A percentile compares a stretch with the other conserved stretches of the same genome.
Conservation (phyloP, 208 protist species). For the Crithidia bombi region DNA sequence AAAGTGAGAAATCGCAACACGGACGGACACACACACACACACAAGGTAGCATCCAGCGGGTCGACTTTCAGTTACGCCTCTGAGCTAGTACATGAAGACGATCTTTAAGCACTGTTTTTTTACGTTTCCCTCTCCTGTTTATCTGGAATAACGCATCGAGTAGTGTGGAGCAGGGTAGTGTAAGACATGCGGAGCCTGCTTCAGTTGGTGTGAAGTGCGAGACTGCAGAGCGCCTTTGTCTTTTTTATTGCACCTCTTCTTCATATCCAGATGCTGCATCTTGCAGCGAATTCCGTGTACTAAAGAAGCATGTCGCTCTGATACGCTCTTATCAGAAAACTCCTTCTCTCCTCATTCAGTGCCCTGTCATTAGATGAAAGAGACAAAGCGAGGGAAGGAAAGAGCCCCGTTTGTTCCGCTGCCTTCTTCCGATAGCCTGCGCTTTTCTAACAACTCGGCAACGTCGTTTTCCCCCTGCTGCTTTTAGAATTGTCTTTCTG, state of each 20-base stretch:
- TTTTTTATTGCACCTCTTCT: no score
- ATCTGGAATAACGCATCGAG: no score
- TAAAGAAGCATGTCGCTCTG: not conserved
- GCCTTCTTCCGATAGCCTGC: not conserved
- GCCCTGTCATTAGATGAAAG: constrained; percentile 5
- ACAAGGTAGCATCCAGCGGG: not conserved
- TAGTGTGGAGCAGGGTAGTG: no score
- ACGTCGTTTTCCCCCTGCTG: constrained; percentile 14
- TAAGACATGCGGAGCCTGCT: no score
- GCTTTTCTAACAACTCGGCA: constrained; percentile 1
- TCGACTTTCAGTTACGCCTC: constrained; percentile 2
- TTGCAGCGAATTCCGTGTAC: not conserved
- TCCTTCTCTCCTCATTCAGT: not conserved
- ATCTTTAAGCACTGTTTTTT: no score
- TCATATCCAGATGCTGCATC: no score
- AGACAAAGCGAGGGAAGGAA: not conserved
- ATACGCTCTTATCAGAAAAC: not conserved
- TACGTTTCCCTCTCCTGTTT: no score
- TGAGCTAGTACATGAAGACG: constrained; percentile 4
- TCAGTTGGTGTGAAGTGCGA: no score
- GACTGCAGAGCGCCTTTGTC: no score
- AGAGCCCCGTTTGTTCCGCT: not conserved
- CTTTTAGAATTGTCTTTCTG: no score
- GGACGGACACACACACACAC: no score
- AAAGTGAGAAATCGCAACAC: constrained; percentile 1